A percentile compares a stretch with the other conserved stretches of the same genome.
Conservation (phyloP, 2,329 filamentous ascomycete species). For the Aureobasidium namibiae region DNA sequence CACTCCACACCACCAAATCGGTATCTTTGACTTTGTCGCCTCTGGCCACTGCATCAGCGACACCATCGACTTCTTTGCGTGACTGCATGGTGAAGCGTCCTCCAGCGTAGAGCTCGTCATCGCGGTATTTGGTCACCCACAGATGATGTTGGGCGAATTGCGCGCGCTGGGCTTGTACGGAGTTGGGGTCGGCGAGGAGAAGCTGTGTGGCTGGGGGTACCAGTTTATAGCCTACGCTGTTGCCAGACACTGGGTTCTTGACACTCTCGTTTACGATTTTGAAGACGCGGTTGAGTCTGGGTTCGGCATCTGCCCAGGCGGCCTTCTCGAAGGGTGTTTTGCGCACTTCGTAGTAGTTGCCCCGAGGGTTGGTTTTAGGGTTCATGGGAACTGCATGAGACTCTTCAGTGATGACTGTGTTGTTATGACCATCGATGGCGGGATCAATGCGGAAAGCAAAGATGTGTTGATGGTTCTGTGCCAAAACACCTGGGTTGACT, state of each 20-base stretch:
- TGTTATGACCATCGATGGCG: conserved; percentile 47
- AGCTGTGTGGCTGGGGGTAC: conserved; percentile 41
- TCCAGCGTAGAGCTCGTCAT: conserved; percentile 44
- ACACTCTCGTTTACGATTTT: conserved; percentile 44
- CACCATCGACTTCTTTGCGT: conserved; percentile 33
- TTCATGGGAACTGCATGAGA: conserved; percentile 42
- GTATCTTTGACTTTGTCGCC: conserved; percentile 35
- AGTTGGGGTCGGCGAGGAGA: conserved; percentile 38
- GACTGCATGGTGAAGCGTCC: conserved; percentile 40
- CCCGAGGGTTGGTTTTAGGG: conserved; percentile 49
- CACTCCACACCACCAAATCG: conserved; percentile 43
- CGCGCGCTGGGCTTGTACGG: conserved; percentile 38
- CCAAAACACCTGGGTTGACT: conserved; percentile 55
- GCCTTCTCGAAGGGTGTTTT: conserved; percentile 23
- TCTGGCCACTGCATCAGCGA: conserved; percentile 36
- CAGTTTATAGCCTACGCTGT: conserved; percentile 42
- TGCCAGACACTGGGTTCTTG: conserved; percentile 37
- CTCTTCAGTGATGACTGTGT: conserved; percentile 47
- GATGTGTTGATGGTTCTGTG: conserved; percentile 63
- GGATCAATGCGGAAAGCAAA: conserved; percentile 60
- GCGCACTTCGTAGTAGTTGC: conserved; percentile 52
- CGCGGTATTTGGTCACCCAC: conserved; percentile 47
- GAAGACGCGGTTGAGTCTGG: conserved; percentile 45
- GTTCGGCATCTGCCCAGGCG: conserved; percentile 20
- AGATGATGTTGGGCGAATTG: conserved; percentile 44